Evolutionary conservation across 257 asterid species (phyloP), one percentile per base, ranked within the genome.

Genomic region (Lycium barbarum): DNA sequence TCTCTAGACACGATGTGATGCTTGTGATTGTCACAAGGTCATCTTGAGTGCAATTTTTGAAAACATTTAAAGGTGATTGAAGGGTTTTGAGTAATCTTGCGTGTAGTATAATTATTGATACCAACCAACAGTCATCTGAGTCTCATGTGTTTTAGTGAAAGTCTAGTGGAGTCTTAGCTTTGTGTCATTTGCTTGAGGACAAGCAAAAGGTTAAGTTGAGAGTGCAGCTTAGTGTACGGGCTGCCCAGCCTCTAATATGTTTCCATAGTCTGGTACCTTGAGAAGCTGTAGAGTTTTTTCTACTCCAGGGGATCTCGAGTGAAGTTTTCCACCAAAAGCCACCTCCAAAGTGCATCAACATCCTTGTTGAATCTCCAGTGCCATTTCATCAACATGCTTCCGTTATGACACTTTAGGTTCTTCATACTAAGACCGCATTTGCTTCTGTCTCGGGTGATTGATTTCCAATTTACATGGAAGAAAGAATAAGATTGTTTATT

Each of bases 231-330:
- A 26, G 33, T 26, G 33, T 26, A 26, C 33, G 33, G 33, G 33
- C 33, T 26, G 1, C 33, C 33, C 33, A 26, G 33, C 74, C 74
- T 67, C 22, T 13, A 49, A 35, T 36, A 35, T 67, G 49, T 67
- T 36, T 67, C 74, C 6, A 3, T 36, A 67, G 49, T 67, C 74
- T 3, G 2, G 74, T 67, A 67, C 11, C 49, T 5, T 14, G 12
- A 67, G 49, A 22, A 35, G 49, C 74, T 67, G 74, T 67, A 67
- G 74, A 36, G 74, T 14, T 67, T 67, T 67, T 67, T 47, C 49
- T 36, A 45, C 74, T 67, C 73, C 47, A 66, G 73, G 73, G 47
- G 47, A 26, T 26, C 20, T 67, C 74, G 20, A 35, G 18, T 65
- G 74, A 67, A 26, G 8, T 35, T 67, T 65, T 0, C 49, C 49